Base-by-base conservation (phyloP, 129 eudicot genomes). In the Artemisia tridentata region DNA sequence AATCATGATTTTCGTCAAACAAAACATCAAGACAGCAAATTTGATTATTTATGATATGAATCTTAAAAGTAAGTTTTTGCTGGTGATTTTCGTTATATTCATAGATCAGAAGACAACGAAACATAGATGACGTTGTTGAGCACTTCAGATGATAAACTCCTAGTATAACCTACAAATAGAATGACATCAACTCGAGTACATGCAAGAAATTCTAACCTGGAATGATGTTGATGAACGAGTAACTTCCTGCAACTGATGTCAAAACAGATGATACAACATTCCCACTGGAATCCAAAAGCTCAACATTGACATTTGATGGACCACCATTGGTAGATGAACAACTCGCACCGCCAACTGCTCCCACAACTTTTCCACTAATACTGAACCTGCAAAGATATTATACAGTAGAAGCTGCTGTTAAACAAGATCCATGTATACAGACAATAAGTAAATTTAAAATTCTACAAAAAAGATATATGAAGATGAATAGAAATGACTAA, bases 301-400 rank as follows among this genome's bases (percentile, higher is more conserved):
- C 91, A 69, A 90, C 91, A 17, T 73, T 86, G 68, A 90, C 99
- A 76, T 88, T 68, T 72, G 99, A 79, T 18, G 99, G 99, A 68
- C 99, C 99, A 48, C 88, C 90, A 73, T 78, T 59, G 66, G 77
- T 87, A 70, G 74, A 67, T 13, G 78, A 67, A 72, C 99, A 93
- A 74, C 96, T 87, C 73, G 71, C 83, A 11, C 96, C 97, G 17
- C 96, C 95, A 89, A 87, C 96, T 43, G 96, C 91, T 78, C 97
- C 99, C 41, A 80, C 84, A 80, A 93, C 88, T 81, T 82, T 87
- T 70, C 99, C 99, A 73, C 91, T 82, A 29, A 93, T 54, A 71
- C 91, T 75, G 78, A 93, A 93, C 77, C 99, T 93, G 86, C 80
- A 85, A 73, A 69, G 23, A 34, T n/a, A 77, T 63, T 31, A 78